Base-by-base conservation (phyloP, 2,329 filamentous ascomycete species). In the Chalaropsis thielavioides region DNA sequence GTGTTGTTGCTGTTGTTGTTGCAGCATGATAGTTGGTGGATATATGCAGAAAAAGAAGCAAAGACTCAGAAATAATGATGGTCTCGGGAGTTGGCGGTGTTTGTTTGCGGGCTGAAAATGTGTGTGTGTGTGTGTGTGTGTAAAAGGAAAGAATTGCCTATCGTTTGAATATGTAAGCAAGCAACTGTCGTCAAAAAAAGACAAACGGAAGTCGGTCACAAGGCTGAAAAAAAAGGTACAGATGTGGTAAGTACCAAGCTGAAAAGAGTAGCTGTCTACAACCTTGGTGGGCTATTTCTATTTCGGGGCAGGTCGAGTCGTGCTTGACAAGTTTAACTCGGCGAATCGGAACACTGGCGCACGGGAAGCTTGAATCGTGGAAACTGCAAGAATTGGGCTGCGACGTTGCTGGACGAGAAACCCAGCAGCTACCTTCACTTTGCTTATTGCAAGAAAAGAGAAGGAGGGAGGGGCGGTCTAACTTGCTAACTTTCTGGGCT, bases 1-100 rank as follows among this genome's bases (percentile, higher is more conserved):
- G 31, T 31, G 31, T 31, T 31, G 17, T 11, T 59, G 46, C 7
- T 65, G 54, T 19, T 65, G 64, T 43, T 65, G 63, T 24, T 31
- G 38, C 10, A 61, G 58, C 63, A 65, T 65, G 35, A 8, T 54
- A 8, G 79, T 79, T 68, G 69, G 70, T 44, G 61, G 68, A 70
- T 70, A 70, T 70, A 64, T 49, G n/a, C n/a, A 22, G 17, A 22
- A 61, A 38, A 54, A 61, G 3, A n/a, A 7, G 35, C 35, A 38
- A 64, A 68, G n/a, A 40, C n/a, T 15, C 15, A 59, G 10, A 15
- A 59, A 59, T 38, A 49, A 49, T 11, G 10, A 24, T 22, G 22
- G 44, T 10, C 17, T 49, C 8, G 44, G 13, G 19, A 19, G n/a
- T 7, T 49, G 44, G n/a, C 17, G 22, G 22, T 49, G 22, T 2